Conservation (phyloP, 169 alveolate genomes). For the Eimeria maxima region DNA sequence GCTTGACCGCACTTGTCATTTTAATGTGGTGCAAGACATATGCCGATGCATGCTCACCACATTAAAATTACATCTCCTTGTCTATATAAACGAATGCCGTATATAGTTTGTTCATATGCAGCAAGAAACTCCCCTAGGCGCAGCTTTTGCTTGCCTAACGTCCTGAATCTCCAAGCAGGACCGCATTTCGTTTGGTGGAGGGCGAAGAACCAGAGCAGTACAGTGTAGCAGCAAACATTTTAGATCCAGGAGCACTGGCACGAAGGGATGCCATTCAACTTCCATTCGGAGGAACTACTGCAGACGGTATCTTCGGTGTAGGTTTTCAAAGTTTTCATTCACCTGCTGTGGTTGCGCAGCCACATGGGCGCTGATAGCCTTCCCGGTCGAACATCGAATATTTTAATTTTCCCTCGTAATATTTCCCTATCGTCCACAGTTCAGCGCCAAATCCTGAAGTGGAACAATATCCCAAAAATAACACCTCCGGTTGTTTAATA, state of each 20-base stretch:
- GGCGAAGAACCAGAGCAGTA: not conserved
- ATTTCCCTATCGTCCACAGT: not conserved
- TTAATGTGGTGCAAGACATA: not conserved
- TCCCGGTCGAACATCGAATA: too few species aligned
- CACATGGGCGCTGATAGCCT: too few species aligned
- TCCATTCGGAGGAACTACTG: not conserved
- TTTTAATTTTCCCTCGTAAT: not conserved
- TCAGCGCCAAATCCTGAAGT: not conserved
- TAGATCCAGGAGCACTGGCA: not conserved
- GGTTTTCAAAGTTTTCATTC: not conserved
- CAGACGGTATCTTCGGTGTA: not conserved
- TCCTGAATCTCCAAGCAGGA: not conserved
- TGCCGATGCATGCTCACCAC: not conserved
- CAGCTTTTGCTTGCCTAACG: not conserved
- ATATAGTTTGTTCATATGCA: not conserved
- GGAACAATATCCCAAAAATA: not conserved
- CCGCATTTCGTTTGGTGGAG: not conserved
- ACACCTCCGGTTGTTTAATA: not conserved
- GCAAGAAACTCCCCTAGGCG: not conserved
- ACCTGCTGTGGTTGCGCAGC: not conserved
- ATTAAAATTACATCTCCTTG: not conserved
- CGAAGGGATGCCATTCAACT: not conserved
- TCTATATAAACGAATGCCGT: not conserved
- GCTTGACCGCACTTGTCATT: not conserved
- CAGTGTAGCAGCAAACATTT: not conserved